phyloP scores from a whole-genome alignment of 768 basidiomycete genomes.

The Pisolithus orientalis region DNA sequence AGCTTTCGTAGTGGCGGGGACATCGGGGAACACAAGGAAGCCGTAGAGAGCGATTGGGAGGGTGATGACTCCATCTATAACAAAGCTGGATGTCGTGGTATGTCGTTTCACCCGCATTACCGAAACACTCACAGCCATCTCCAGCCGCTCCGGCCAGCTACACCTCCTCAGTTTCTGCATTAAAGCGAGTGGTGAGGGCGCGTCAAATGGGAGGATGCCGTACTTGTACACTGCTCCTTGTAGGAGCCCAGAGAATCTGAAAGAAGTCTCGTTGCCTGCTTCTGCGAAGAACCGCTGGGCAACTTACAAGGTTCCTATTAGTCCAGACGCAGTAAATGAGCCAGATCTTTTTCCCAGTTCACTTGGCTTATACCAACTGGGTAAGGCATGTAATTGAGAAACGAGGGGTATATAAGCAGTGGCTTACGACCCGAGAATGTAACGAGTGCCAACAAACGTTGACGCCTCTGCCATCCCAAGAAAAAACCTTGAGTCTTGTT shows the following conservation, averaged over 20 bases:
- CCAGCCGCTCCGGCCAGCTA: slow-evolving; percentile 54
- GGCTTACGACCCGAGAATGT: slow-evolving; percentile 64
- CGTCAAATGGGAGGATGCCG: slow-evolving; percentile 5
- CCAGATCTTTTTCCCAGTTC: slow-evolving; percentile 70
- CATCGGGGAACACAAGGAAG: slow-evolving; percentile 67
- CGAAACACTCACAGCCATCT: slow-evolving; percentile 46
- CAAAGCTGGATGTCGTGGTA: slow-evolving; percentile 36
- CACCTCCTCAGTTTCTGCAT: slow-evolving; percentile 46
- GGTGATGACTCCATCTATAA: slow-evolving; percentile 67
- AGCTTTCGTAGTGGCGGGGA: slow-evolving; percentile 56
- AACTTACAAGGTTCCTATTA: slow-evolving; percentile 53
- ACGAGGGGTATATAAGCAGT: not conserved
- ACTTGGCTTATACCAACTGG: slow-evolving; percentile 62
- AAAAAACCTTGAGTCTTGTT: slow-evolving; percentile 66
- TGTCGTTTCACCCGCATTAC: not conserved
- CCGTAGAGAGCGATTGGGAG: slow-evolving; percentile 68
- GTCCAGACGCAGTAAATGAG: slow-evolving; percentile 61
- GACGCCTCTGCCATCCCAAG: slow-evolving; percentile 70
- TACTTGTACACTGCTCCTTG: slow-evolving; percentile 60
- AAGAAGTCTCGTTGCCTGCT: not conserved
- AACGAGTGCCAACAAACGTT: slow-evolving; percentile 72
- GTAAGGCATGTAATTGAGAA: not conserved
- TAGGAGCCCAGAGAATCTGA: slow-evolving; percentile 58
- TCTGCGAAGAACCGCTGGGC: not conserved
- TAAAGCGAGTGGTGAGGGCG: not conserved